Base-by-base conservation (phyloP, 495 filamentous ascomycete genomes). In the Amphirosellinia nigrospora region DNA sequence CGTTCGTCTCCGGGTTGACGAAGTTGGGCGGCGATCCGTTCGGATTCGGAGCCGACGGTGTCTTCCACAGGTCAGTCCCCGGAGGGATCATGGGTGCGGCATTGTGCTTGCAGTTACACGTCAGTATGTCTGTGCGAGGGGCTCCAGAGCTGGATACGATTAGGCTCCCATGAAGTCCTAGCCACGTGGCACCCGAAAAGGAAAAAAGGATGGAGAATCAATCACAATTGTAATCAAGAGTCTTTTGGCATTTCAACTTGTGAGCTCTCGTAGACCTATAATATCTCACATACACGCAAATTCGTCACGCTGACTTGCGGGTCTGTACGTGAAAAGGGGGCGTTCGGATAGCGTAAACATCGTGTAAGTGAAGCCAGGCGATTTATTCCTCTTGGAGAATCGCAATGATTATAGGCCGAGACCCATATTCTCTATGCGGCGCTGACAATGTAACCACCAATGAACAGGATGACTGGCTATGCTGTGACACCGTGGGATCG, bases 41-140 rank as follows among this genome's bases (percentile, higher is more conserved):
- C 56, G 56, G 56, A 3, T 32, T 38, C 56, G 26, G 26, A 7
- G 15, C 56, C 21, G 21, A 7, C 1, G 56, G 56, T 1, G 56
- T 60, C 11, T 34, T 60, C 56, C 56, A 60, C 28, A 60, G 56
- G 38, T 60, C 56, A n/a, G 56, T 60, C 38, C 56, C 56, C 1
- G 11, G 5, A 10, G 41, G 41, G 41, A 45, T 45, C 41, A 45
- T 45, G 41, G 41, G 13, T 45, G 41, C 15, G 41, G 41, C 41
- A 45, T 45, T 45, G 41, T 45, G 41, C 10, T 0, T 5, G 3
- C 15, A 2, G 41, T 41, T 45, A 45, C 41, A 45, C 41, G 41
- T 45, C 16, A 2, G 41, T 45, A 16, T 10, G 41, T 45, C 41
- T 45, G 41, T 45, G 41, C 41, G 41, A 45, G 41, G 41, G 41